phyloP scores from a whole-genome alignment of 2,329 filamentous ascomycete species.

The Exophiala spinifera region DNA sequence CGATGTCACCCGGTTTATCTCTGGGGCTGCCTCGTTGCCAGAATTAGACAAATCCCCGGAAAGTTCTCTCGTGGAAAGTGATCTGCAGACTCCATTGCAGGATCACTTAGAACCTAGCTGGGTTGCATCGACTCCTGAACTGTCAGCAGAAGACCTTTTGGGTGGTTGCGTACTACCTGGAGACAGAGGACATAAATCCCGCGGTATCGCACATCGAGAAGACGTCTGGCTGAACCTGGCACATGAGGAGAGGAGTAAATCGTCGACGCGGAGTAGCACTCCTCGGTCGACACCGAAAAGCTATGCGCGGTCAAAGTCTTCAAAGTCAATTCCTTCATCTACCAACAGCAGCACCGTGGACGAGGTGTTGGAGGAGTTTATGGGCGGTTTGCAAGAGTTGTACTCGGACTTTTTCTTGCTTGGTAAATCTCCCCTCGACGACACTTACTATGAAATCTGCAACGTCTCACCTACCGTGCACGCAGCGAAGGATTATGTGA shows the following conservation, averaged over 20 bases:
- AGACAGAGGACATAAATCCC: conserved; percentile 5
- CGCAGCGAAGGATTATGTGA: conserved; percentile 29
- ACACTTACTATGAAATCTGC: conserved; percentile 32
- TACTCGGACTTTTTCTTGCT: conserved; percentile 34
- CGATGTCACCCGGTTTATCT: conserved; percentile 32
- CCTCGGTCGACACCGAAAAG: conserved; percentile 12
- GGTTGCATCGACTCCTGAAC: conserved; percentile 14
- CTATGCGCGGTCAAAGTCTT: conserved; percentile 3
- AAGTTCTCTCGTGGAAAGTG: conserved; percentile 13
- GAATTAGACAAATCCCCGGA: conserved; percentile 23
- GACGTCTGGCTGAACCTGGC: conserved; percentile 30
- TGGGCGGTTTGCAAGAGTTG: conserved; percentile 27
- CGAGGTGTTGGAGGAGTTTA: conserved; percentile 29
- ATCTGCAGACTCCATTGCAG: conserved; percentile 13
- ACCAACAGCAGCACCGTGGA: conserved; percentile 21
- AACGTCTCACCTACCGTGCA: conserved; percentile 31
- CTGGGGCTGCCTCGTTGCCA: conserved; percentile 28
- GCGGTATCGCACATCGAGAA: conserved; percentile 8
- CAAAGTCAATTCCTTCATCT: conserved; percentile 11
- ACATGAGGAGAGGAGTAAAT: conserved; percentile 21
- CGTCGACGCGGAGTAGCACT: conserved; percentile 8
- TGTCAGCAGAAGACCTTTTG: conserved; percentile 27
- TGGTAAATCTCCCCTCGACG: conserved; percentile 27
- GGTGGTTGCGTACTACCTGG: conserved; percentile 24
- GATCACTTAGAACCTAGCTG: conserved; percentile 1